Percentiles rank a stretch among this genome's conserved stretches.
phyloP scores from a whole-genome alignment of 371 early-diverging fungal species.

The Lichtheimia ramosa region DNA sequence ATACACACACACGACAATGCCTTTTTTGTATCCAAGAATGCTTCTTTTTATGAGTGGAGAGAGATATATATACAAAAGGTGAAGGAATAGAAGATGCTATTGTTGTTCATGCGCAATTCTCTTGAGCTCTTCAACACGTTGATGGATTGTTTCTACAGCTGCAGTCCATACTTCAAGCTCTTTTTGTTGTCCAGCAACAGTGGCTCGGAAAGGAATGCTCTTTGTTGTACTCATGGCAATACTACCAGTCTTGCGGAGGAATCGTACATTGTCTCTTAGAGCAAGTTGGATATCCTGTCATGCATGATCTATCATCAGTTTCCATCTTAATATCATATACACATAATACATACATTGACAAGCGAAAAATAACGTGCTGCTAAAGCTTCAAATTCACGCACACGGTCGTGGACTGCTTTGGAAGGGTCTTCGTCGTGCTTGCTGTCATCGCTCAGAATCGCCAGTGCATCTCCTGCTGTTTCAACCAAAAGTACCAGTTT shows the following conservation, averaged over 20 bases:
- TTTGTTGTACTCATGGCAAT: slow-evolving; percentile 36
- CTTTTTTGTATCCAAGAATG: no score
- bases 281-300: slow-evolving; percentile 47
- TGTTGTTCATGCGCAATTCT: slow-evolving; percentile 21
- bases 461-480: slow-evolving; percentile 42
- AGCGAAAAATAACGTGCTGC: slow-evolving; percentile 41
- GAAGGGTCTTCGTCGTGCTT: slow-evolving; percentile 26
- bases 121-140: slow-evolving; percentile 34
- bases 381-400: slow-evolving; percentile 26
- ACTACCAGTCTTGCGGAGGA: slow-evolving; percentile 33
- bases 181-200: slow-evolving; percentile 35
- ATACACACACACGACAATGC: no score
- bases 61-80: no score
- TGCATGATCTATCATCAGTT: no score
- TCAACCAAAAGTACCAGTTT: slow-evolving; percentile 44
- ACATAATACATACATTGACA: slow-evolving; percentile 32
- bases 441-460: slow-evolving; percentile 35
- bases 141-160: slow-evolving; percentile 33
- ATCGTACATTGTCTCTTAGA: slow-evolving; percentile 38
- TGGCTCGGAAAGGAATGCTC: slow-evolving; percentile 44
- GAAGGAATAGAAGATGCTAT: no score
- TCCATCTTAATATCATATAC: no score
- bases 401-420: slow-evolving; percentile 25
- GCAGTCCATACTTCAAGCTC: slow-evolving; percentile 46
- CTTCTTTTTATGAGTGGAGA: no score